phyloP scores from a whole-genome alignment of 441 rosid species.

The Adansonia grandidieri region DNA sequence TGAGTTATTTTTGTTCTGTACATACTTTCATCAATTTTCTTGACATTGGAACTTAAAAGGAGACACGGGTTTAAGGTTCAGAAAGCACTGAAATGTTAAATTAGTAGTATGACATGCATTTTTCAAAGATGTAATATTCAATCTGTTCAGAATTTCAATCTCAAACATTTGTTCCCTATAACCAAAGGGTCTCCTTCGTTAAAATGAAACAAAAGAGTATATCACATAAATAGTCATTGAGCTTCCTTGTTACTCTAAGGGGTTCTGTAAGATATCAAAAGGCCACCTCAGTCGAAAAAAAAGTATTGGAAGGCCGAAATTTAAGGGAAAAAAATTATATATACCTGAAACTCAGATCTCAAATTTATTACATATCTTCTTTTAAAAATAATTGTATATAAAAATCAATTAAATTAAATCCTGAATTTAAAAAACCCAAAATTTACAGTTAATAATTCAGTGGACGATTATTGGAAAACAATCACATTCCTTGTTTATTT shows the following conservation, averaged over 20 bases:
- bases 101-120: neutral
- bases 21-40: neutral
- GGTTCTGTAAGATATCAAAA: neutral
- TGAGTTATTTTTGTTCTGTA: neutral
- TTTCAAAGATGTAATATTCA: neutral
- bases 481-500: neutral
- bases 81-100: neutral
- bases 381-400: no score
- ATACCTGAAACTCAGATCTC: neutral
- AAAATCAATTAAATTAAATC: no score
- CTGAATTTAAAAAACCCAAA: neutral
- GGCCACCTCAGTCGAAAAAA: neutral
- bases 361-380: no score
- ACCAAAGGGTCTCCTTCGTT: no score
- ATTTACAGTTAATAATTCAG: neutral
- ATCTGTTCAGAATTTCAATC: no score
- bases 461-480: neutral
- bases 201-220: neutral
- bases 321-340: no score
- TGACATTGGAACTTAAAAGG: neutral
- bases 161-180: no score
- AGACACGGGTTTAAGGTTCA: neutral
- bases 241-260: neutral
- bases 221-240: neutral
- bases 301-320: no score